Evolutionary conservation across 2,329 filamentous ascomycete genomes (phyloP), one percentile per base, ranked within the genome.

Genomic region (Talaromyces sp.): DNA sequence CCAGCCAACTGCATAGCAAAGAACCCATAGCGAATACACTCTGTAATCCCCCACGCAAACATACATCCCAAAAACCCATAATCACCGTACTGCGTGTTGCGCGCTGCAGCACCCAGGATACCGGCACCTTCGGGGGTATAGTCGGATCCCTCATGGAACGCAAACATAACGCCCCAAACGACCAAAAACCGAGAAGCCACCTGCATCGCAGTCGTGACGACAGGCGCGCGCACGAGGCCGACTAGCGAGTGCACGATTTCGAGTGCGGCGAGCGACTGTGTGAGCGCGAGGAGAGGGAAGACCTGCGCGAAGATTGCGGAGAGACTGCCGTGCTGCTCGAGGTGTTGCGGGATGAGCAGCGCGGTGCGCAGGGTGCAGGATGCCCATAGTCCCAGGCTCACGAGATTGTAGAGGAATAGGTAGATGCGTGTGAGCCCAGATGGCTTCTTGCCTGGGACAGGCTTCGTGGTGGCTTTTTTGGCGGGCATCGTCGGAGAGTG

Each of bases 1-100:
- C 68, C 80, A 71, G 59, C 74, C 68, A 65, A 84, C 68, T 86
- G 87, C 69, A 92, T 82, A 39, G 90, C 89, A 74, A 98, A 98
- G 82, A 91, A 99, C 55, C 86, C 85, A 83, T 99, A 99, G 59
- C 95, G 88, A 69, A 97, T 89, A 58, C 96, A 90, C 79, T 99
- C 95, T 63, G 95, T 97, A 62, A 91, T 76, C 65, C 87, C 89
- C 93, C 95, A 98, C 33, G 95, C 93, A 60, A 88, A 71, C 62
- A 98, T 83, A 64, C 77, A 79, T 1, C 77, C 77, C n/a, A 78
- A 64, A 63, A 80, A 79, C 4, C 73, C 77, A 62, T 70, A 76
- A 64, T 78, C 75, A n/a, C 73, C 75, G 2, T 71, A 19, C 61
- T 73, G 68, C 2, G 67, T 64, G 5, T 57, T 66, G 1, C 49